phyloP scores from a whole-genome alignment of 2,329 filamentous ascomycete genomes.

The Aphanocladium album region DNA sequence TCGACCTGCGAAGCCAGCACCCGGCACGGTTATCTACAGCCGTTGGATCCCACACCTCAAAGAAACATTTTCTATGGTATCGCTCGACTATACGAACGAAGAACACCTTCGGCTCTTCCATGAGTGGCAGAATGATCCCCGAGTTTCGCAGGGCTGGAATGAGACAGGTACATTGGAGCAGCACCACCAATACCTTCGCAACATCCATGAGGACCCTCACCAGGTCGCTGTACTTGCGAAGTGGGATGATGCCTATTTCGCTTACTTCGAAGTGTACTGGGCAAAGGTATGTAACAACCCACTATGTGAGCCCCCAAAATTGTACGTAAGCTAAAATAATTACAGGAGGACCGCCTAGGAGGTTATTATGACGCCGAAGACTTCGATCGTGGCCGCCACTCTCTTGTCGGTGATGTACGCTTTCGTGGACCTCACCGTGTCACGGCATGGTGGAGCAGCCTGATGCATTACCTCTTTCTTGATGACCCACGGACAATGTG shows the following conservation, averaged over 20 bases:
- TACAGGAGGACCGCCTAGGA: slow-evolving; percentile 50
- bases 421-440: slow-evolving; percentile 58
- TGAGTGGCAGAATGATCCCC: slow-evolving; percentile 77
- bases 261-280: slow-evolving; percentile 79
- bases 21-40: slow-evolving; percentile 68
- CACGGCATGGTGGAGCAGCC: slow-evolving; percentile 55
- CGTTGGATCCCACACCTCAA: slow-evolving; percentile 71
- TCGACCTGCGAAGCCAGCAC: slow-evolving; percentile 64
- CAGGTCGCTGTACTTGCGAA: slow-evolving; percentile 64
- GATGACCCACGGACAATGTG: slow-evolving; percentile 54
- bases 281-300: slow-evolving; percentile 42
- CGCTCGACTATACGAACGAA: slow-evolving; percentile 59
- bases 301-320: neutral
- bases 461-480: slow-evolving; percentile 59
- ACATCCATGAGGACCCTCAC: slow-evolving; percentile 66
- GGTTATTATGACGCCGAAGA: slow-evolving; percentile 51
- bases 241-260: slow-evolving; percentile 67
- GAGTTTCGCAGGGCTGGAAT: slow-evolving; percentile 76
- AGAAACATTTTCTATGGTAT: slow-evolving; percentile 74
- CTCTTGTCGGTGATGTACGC: slow-evolving; percentile 52
- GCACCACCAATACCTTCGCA: slow-evolving; percentile 65
- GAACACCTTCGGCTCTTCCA: slow-evolving; percentile 68
- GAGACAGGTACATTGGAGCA: slow-evolving; percentile 71
- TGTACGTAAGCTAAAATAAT: neutral
- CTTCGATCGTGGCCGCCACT: slow-evolving; percentile 55